phyloP scores from a whole-genome alignment of 2,329 filamentous ascomycete species.

The Zasmidium cellare region DNA sequence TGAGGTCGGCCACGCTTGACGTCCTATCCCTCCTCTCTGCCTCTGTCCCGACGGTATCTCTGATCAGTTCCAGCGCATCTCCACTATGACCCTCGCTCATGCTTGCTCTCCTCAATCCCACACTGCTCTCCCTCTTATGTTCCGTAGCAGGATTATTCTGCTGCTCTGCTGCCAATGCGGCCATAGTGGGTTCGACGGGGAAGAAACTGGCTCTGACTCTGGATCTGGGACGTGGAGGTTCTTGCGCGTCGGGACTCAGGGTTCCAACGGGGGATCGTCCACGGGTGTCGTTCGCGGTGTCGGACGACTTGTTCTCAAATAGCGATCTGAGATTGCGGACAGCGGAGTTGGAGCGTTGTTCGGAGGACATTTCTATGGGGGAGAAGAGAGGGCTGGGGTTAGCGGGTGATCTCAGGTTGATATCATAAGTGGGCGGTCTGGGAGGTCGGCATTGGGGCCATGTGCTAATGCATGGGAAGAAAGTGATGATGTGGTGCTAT shows the following conservation, averaged over 20 bases:
- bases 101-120: slow-evolving; percentile 33
- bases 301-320: slow-evolving; percentile 47
- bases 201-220: slow-evolving; percentile 52
- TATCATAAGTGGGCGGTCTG: neutral
- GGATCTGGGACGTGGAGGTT: slow-evolving; percentile 36
- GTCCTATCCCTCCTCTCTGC: slow-evolving; percentile 40
- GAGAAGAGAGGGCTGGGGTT: slow-evolving; percentile 3
- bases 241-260: slow-evolving; percentile 6
- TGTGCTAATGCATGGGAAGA: neutral
- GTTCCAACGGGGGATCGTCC: slow-evolving; percentile 44
- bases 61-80: slow-evolving; percentile 37
- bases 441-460: neutral
- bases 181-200: slow-evolving; percentile 39
- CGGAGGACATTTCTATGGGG: slow-evolving; percentile 48
- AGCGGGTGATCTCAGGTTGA: slow-evolving; percentile 12
- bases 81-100: slow-evolving; percentile 42
- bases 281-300: slow-evolving; percentile 32
- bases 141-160: slow-evolving; percentile 15
- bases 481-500: neutral
- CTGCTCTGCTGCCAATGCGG: neutral
- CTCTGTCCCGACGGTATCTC: slow-evolving; percentile 42
- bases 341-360: slow-evolving; percentile 39
- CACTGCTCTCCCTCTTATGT: slow-evolving; percentile 25
- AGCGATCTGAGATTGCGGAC: slow-evolving; percentile 52
- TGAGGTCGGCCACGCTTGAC: slow-evolving; percentile 36